These are phyloP conservation scores for Ophiocordyceps camponoti-rufipedis DNA, from an alignment of 2,329 filamentous ascomycete genomes.

Conservation along the genomic window DNA sequence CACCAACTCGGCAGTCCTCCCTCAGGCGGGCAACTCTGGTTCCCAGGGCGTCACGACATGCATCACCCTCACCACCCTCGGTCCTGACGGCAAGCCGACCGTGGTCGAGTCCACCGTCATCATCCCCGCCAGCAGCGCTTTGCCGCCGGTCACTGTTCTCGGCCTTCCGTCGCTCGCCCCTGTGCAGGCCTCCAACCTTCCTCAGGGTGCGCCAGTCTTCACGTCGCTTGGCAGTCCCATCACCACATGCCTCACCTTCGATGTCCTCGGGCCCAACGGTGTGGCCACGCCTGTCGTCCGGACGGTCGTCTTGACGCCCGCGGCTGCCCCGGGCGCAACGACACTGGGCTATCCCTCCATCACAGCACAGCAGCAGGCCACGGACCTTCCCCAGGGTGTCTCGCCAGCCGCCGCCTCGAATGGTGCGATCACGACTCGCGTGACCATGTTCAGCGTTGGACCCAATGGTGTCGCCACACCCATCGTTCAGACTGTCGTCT, in stretches of 20 bases:
- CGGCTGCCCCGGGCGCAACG: conserved; percentile 2
- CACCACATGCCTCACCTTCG: conserved; percentile 13
- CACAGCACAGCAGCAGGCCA: conserved; percentile 4
- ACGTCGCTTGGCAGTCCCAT: conserved; percentile 5
- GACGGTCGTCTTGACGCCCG: conserved; percentile 8
- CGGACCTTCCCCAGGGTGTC: conserved; percentile 7
- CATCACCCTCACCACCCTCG: conserved; percentile 10
- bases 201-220: conserved; percentile 5
- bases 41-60: conserved; percentile 10
- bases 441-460: conserved; percentile 13
- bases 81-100: conserved; percentile 10
- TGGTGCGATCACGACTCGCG: conserved; percentile 9
- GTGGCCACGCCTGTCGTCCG: conserved; percentile 11
- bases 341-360: conserved; percentile 6
- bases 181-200: conserved; percentile 4
- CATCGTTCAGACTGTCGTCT: conserved; percentile 14
- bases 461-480: conserved; percentile 13
- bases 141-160: conserved; percentile 5
- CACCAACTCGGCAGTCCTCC: conserved; percentile 3
- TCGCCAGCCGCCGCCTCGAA: conserved; percentile 3
- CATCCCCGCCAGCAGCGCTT: conserved; percentile 6
- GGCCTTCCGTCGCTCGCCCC: conserved; percentile 5
- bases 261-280: conserved; percentile 14
- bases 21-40: neutral
- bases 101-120: conserved; percentile 16